Base-by-base conservation (phyloP, 2,329 filamentous ascomycete genomes). In the Fusarium piperis region DNA sequence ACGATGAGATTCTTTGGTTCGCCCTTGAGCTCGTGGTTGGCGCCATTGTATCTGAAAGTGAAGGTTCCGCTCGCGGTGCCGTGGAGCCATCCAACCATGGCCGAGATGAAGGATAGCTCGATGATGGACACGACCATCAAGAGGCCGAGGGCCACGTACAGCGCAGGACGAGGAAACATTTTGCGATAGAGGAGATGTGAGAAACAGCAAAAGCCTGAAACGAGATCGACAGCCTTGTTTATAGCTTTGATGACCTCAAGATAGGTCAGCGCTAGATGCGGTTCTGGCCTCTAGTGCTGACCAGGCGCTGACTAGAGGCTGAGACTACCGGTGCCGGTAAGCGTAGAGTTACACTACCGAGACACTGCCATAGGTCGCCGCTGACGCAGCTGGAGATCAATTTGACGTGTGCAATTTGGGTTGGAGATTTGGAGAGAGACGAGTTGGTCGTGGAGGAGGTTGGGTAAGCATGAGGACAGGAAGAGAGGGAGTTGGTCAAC, bases 21-120 rank as follows among this genome's bases (percentile, higher is more conserved):
- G 13, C 76, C 74, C 12, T 64, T 68, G 5, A 78, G 41, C 2
- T 67, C 6, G 18, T 65, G 51, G 12, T 35, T 62, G 8, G 71
- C 63, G 6, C 61, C 67, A 26, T 67, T 51, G 9, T 55, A 72
- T 16, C 38, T 15, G 18, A 78, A 70, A 1, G 59, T 13, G 10
- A 78, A 78, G 0, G 65, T 65, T 15, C 76, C 77, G 28, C 60
- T 75, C 6, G 77, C 77, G 2, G 72, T 73, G 38, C 63, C 26
- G 28, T 78, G 75, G 3, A 78, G 62, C 74, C 76, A 78, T 18
- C 72, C 74, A 5, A 78, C 77, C 69, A 74, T 78, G 6, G 64
- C 48, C 0, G 76, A 76, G 33, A 78, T 75, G 44, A 78, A 75
- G 3, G 77, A 74, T 4, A 78, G 64, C 35, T 78, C 77, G 18